Evolutionary conservation across 2,329 filamentous ascomycete species (phyloP).

Genomic region (Acrodontium crateriforme): DNA sequence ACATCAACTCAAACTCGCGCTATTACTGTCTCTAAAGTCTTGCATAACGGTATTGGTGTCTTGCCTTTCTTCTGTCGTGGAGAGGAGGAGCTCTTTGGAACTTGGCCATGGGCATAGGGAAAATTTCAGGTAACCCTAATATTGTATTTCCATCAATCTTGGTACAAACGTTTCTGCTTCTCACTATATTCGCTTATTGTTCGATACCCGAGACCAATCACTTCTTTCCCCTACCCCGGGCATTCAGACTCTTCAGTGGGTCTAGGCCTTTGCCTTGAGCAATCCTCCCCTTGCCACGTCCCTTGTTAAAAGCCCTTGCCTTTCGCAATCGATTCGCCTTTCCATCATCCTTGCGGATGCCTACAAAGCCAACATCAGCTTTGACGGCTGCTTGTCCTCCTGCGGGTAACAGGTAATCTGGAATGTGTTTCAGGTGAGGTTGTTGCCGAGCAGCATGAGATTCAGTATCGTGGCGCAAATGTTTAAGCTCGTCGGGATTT

Average conservation of each 20-base stretch:
- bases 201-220: too few species aligned
- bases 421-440: conserved; percentile 83
- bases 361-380: conserved; percentile 63
- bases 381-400: conserved; percentile 52
- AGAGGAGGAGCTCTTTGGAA: too few species aligned
- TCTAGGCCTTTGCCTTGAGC: conserved; percentile 55
- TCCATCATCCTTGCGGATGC: conserved; percentile 41
- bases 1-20: too few species aligned
- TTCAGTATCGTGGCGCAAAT: conserved; percentile 82
- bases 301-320: conserved; percentile 27
- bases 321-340: conserved; percentile 37
- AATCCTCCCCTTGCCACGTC: conserved; percentile 37
- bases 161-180: too few species aligned
- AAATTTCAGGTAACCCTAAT: too few species aligned
- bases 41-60: too few species aligned
- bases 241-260: conserved; percentile 78
- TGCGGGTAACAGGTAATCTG: conserved; percentile 77
- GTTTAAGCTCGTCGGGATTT: conserved; percentile 76
- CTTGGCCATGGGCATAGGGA: too few species aligned
- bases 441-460: conserved; percentile 71
- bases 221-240: conserved; percentile 21
- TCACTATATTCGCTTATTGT: too few species aligned
- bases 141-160: too few species aligned
- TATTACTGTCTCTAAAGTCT: too few species aligned
- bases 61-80: too few species aligned